Evolutionary conservation across 495 filamentous ascomycete species (phyloP).

Genomic region (Massariosphaeria phaeospora): DNA sequence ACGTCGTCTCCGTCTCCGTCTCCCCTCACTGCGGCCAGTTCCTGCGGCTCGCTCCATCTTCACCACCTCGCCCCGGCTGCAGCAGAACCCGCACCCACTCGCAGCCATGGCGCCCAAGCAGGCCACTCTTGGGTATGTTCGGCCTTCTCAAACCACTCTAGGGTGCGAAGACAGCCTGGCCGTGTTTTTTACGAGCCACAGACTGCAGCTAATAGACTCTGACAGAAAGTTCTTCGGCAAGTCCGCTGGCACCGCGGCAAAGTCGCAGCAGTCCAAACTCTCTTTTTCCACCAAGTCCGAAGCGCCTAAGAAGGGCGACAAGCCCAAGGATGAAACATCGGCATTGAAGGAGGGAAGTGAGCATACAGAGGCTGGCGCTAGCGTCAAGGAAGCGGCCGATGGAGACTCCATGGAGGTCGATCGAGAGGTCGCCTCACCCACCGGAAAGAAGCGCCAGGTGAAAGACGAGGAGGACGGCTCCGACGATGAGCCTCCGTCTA

Average conservation of each 20-base stretch:
- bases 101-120: constrained; percentile 55
- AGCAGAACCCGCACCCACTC: background rate
- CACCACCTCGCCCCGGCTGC: background rate
- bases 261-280: constrained; percentile 69
- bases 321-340: background rate
- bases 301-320: constrained; percentile 14
- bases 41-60: background rate
- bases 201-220: too few species aligned
- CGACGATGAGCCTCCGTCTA: constrained; percentile 30
- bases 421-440: constrained; percentile 7
- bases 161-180: constrained; percentile 56
- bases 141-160: constrained; percentile 70
- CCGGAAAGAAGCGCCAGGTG: constrained; percentile 16
- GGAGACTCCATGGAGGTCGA: constrained; percentile 27
- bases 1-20: background rate
- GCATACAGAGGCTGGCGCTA: constrained; percentile 6
- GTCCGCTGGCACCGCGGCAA: constrained; percentile 49
- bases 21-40: background rate
- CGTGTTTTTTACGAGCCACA: too few species aligned
- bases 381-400: constrained; percentile 5
- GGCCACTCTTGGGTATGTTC: constrained; percentile 90
- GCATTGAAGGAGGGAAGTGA: constrained; percentile 1
- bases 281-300: constrained; percentile 55
- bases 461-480: constrained; percentile 23
- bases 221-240: constrained; percentile 68